Evolutionary conservation across 768 basidiomycete genomes (phyloP).

Genomic region (Auriculariales sp.): DNA sequence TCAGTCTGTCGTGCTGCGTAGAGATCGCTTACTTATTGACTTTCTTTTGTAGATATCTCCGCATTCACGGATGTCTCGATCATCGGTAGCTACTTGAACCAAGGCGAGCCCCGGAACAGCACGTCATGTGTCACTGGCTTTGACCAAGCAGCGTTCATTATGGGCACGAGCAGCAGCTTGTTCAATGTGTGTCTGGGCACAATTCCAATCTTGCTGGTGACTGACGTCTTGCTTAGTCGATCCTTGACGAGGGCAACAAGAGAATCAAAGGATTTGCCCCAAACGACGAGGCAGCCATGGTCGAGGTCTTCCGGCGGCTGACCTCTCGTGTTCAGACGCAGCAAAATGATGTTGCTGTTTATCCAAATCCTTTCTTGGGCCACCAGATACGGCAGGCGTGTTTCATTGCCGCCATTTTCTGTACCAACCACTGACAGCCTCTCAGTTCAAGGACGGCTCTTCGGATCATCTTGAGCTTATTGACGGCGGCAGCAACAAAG

Average conservation of each 20-base stretch:
- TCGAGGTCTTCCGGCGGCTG: neutral
- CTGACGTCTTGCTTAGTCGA: conserved; percentile 23
- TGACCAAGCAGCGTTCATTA: conserved; percentile 59
- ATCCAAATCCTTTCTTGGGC: conserved; percentile 30
- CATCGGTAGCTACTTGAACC: conserved; percentile 46
- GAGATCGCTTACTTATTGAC: too few species aligned
- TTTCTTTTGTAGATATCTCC: neutral
- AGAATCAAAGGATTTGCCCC: conserved; percentile 24
- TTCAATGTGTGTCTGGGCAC: conserved; percentile 34
- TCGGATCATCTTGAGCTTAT: conserved; percentile 45
- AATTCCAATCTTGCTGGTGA: neutral
- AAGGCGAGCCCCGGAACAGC: conserved; percentile 38
- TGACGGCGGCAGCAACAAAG: conserved; percentile 55
- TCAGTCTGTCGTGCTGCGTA: too few species aligned
- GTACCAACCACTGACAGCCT: conserved; percentile 34
- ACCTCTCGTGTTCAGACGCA: neutral
- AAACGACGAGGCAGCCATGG: conserved; percentile 13
- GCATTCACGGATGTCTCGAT: conserved; percentile 16
- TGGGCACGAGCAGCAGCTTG: conserved; percentile 58
- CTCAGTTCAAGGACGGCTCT: conserved; percentile 40
- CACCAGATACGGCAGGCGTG: neutral
- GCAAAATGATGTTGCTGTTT: conserved; percentile 44
- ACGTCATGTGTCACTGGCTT: conserved; percentile 59
- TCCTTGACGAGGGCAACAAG: conserved; percentile 30
- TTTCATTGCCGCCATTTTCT: conserved; percentile 5